Evolutionary conservation across 805 yeast species (phyloP).

Genomic region (Candida sakaeoensis): DNA sequence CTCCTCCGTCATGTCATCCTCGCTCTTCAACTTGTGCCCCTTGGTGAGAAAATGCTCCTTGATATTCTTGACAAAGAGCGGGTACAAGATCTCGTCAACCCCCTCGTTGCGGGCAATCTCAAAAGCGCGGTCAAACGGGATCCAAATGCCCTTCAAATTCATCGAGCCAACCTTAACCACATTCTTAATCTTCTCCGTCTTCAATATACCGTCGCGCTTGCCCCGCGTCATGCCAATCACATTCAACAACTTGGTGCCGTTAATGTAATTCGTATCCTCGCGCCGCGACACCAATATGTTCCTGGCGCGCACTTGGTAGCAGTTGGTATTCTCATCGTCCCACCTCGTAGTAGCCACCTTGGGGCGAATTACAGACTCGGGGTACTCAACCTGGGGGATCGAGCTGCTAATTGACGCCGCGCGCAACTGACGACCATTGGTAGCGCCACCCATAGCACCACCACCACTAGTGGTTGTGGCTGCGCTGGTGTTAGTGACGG

Average conservation of each 20-base stretch:
- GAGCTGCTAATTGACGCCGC: slow-evolving; percentile 13
- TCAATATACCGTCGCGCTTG: slow-evolving; percentile 37
- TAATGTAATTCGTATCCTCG: slow-evolving; percentile 31
- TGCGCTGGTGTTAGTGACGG: no score
- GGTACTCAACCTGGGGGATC: slow-evolving; percentile 11
- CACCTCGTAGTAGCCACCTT: slow-evolving; percentile 33
- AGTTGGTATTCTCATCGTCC: slow-evolving; percentile 34
- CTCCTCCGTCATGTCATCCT: slow-evolving; percentile 9
- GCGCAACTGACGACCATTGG: slow-evolving; percentile 13
- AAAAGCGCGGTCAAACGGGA: slow-evolving; percentile 36
- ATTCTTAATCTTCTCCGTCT: slow-evolving; percentile 26
- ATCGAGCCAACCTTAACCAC: slow-evolving; percentile 36
- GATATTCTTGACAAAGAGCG: slow-evolving; percentile 31
- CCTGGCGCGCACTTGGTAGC: slow-evolving; percentile 35
- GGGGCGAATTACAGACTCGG: slow-evolving; percentile 24
- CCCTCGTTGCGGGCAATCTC: slow-evolving; percentile 42
- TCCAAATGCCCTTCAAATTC: slow-evolving; percentile 42
- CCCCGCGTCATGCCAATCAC: slow-evolving; percentile 40
- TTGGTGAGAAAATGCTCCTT: slow-evolving; percentile 21
- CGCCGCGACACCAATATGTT: slow-evolving; percentile 33
- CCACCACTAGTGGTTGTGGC: no score
- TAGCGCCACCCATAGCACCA: no score
- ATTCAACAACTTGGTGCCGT: slow-evolving; percentile 37
- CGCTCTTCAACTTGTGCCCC: slow-evolving; percentile 22
- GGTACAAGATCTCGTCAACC: slow-evolving; percentile 27